Percentiles rank a stretch among this genome's conserved stretches.
Evolutionary conservation across 2,329 filamentous ascomycete species (phyloP).

Genomic region (Pezicula radicicola): DNA sequence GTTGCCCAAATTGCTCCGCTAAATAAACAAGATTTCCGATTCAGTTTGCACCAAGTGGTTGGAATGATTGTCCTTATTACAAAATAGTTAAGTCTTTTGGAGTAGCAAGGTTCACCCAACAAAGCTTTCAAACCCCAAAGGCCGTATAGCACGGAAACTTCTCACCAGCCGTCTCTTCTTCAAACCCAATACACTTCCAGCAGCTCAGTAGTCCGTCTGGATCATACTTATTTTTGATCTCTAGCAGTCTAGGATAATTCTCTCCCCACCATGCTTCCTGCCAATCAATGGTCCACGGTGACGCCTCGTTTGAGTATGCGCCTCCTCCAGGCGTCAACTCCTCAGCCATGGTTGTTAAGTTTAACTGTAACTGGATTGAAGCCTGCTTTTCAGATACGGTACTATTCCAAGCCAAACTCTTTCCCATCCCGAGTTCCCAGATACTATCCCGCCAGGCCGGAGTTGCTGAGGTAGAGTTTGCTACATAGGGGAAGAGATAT

Average conservation of each 20-base stretch:
- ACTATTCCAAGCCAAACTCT: conserved; percentile 6
- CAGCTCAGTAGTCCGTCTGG: conserved; percentile 2
- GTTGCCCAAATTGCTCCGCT: background rate
- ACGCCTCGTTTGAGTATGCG: conserved; percentile 15
- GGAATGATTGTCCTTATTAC: too few relatives aligned
- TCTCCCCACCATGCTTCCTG: conserved; percentile 12
- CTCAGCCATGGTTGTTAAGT: conserved; percentile 1
- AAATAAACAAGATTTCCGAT: too few relatives aligned
- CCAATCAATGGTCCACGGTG: conserved; percentile 14
- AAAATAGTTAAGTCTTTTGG: too few relatives aligned
- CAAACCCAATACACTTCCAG: conserved; percentile 9
- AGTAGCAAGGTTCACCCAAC: too few relatives aligned
- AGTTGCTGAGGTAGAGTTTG: conserved; percentile 13
- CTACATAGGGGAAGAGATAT: conserved; percentile 8
- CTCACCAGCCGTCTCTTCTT: conserved; percentile 5
- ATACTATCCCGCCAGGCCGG: conserved; percentile 11
- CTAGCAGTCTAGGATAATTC: conserved; percentile 13
- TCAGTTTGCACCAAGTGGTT: too few relatives aligned
- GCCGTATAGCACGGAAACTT: conserved; percentile 8
- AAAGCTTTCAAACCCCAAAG: background rate
- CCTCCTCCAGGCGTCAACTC: conserved; percentile 9
- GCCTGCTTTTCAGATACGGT: conserved; percentile 2
- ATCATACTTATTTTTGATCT: conserved; percentile 19
- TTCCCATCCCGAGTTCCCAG: conserved; percentile 9
- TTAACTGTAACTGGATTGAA: background rate